Evolutionary conservation across 768 basidiomycete species (phyloP).

Genomic region (Coprinopsis sp.): DNA sequence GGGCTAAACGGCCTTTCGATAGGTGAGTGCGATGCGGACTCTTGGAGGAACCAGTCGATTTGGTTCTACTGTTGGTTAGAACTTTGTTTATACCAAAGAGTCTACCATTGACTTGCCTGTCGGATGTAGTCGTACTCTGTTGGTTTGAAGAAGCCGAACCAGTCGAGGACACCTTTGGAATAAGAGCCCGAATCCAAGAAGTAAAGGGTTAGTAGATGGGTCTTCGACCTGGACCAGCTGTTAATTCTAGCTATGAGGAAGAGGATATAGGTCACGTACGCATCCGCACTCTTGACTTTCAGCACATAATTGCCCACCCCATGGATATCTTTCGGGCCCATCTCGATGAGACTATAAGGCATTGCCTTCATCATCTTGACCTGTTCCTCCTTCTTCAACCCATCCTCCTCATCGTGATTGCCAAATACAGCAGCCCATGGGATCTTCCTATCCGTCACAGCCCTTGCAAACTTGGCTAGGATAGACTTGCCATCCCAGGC

Average conservation of each 20-base stretch:
- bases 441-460: conserved; percentile 68
- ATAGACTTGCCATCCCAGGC: conserved; percentile 88
- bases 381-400: conserved; percentile 58
- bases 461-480: conserved; percentile 80
- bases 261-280: conserved; percentile 46
- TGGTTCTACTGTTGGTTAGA: conserved; percentile 46
- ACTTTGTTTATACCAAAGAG: not conserved
- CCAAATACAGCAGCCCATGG: conserved; percentile 94
- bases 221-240: conserved; percentile 59
- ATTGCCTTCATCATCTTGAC: conserved; percentile 66
- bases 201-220: conserved; percentile 85
- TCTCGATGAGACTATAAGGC: conserved; percentile 79
- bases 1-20: conserved; percentile 84
- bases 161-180: conserved; percentile 52
- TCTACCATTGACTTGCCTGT: conserved; percentile 37
- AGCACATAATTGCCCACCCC: conserved; percentile 91
- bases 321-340: conserved; percentile 79
- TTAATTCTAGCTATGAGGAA: not conserved
- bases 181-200: conserved; percentile 88
- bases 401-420: conserved; percentile 86
- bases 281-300: conserved; percentile 78
- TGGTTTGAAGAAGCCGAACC: conserved; percentile 59
- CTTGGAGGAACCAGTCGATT: conserved; percentile 87
- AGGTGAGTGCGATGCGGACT: conserved; percentile 64
- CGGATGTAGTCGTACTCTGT: conserved; percentile 86